Conservation (phyloP, 257 asterid genomes). For the Anisodus acutangulus region DNA sequence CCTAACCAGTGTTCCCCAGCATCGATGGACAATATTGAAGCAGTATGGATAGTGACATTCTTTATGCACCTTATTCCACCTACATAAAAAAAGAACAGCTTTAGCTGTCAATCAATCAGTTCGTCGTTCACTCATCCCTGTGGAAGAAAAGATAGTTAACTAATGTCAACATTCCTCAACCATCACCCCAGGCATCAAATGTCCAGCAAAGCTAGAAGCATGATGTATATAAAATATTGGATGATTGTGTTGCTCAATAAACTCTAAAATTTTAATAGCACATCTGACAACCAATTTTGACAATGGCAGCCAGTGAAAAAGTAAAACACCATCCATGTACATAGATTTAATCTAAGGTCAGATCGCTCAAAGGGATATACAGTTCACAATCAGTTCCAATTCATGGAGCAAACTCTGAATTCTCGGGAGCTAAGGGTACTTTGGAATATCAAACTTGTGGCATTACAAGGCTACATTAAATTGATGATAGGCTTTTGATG, state of each 20-base stretch:
- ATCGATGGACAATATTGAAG: slow-evolving; percentile 80
- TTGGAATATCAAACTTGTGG: neutral
- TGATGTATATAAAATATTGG: neutral
- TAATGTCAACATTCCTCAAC: slow-evolving; percentile 22
- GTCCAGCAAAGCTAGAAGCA: neutral
- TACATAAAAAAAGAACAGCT: slow-evolving; percentile 35
- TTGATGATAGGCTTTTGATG: neutral
- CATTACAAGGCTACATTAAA: slow-evolving; percentile 5
- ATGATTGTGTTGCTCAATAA: slow-evolving; percentile 11
- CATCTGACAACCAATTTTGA: neutral
- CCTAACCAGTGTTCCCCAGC: slow-evolving; percentile 98
- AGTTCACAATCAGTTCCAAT: neutral
- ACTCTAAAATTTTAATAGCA: slow-evolving; percentile 2
- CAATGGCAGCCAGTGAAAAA: neutral
- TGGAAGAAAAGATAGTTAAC: slow-evolving; percentile 14
- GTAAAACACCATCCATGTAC: neutral
- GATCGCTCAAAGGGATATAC: slow-evolving; percentile 16
- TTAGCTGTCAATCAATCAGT: slow-evolving; percentile 13
- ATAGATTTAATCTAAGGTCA: neutral
- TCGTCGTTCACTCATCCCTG: neutral
- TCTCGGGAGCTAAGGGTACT: neutral
- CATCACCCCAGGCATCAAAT: neutral
- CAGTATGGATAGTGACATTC: slow-evolving; percentile 75
- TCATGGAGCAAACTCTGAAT: slow-evolving; percentile 3
- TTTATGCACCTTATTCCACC: slow-evolving; percentile 81